A percentile compares a stretch with the other conserved stretches of the same genome.
phyloP scores from a whole-genome alignment of 768 basidiomycete species.

The Mycena leptocephala region DNA sequence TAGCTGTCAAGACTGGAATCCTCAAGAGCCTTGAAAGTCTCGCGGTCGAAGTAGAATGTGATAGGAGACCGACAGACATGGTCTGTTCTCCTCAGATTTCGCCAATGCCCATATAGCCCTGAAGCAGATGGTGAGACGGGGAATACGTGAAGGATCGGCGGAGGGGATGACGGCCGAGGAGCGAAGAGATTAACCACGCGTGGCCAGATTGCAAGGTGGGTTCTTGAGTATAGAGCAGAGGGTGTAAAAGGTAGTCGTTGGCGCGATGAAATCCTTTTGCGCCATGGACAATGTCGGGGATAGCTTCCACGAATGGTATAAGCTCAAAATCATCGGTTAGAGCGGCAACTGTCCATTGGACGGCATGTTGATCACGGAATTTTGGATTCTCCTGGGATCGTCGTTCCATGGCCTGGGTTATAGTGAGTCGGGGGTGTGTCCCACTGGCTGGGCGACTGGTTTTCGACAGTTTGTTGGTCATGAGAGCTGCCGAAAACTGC shows the following conservation, averaged over 20 bases:
- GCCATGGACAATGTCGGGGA: neutral
- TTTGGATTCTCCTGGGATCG: neutral
- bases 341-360: neutral
- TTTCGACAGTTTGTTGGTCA: neutral
- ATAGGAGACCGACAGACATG: neutral
- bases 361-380: neutral
- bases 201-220: neutral
- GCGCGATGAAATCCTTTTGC: neutral
- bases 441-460: neutral
- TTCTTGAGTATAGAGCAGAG: neutral
- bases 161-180: neutral
- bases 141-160: neutral
- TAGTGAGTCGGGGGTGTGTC: neutral
- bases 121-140: neutral
- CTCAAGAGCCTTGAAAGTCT: neutral
- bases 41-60: neutral
- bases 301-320: conserved; percentile 4
- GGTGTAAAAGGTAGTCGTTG: neutral
- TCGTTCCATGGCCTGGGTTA: neutral
- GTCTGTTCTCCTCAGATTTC: neutral
- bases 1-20: neutral
- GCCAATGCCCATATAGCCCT: neutral
- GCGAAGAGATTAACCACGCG: neutral
- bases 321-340: conserved; percentile 12
- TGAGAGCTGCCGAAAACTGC: neutral